Conservation (phyloP, 768 basidiomycete genomes). For the Leucocoprinus sp. region DNA sequence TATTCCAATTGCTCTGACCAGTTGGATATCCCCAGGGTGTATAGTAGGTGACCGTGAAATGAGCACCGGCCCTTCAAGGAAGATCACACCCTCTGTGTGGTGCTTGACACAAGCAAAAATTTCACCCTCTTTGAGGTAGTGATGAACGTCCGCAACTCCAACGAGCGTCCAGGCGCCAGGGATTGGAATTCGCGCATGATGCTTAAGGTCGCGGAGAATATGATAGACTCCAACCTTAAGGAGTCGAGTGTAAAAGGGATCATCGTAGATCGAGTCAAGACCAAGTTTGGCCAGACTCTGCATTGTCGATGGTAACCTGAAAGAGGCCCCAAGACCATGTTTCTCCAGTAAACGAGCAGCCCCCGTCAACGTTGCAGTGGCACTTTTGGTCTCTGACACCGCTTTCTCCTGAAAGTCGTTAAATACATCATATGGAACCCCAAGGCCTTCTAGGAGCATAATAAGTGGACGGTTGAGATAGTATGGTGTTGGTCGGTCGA, state of each 20-base stretch:
- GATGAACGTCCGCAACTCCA: conserved; percentile 61
- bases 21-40: conserved; percentile 60
- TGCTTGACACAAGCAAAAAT: conserved; percentile 55
- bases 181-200: conserved; percentile 60
- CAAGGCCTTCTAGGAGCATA: conserved; percentile 55
- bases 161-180: conserved; percentile 59
- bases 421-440: conserved; percentile 48
- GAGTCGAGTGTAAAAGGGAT: conserved; percentile 43
- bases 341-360: conserved; percentile 45
- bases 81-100: conserved; percentile 28
- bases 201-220: conserved; percentile 57
- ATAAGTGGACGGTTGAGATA: conserved; percentile 59
- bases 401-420: conserved; percentile 43
- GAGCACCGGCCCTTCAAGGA: conserved; percentile 45
- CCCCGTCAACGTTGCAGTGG: conserved; percentile 31
- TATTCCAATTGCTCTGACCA: conserved; percentile 51
- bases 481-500: conserved; percentile 50
- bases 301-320: conserved; percentile 45
- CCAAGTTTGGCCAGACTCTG: conserved; percentile 40
- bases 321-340: conserved; percentile 52
- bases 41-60: conserved; percentile 62
- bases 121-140: conserved; percentile 40
- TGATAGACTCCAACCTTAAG: conserved; percentile 52
- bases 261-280: conserved; percentile 25
- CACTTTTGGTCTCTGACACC: conserved; percentile 35